Evolutionary conservation across 495 filamentous ascomycete species (phyloP).

Genomic region (Lichenothelia convexa): DNA sequence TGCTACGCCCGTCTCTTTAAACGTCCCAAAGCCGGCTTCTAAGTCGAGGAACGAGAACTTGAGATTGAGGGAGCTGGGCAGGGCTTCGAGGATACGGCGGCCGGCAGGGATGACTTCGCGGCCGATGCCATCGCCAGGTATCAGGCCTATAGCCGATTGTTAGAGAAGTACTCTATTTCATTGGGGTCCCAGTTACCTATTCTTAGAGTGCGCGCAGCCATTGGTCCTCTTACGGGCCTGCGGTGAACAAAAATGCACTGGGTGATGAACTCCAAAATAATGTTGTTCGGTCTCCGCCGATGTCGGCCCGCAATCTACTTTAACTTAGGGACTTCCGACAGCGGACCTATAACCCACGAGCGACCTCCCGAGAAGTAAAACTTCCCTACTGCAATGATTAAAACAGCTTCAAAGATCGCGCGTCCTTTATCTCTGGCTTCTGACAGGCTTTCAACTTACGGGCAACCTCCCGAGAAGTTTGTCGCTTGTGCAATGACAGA

Average conservation of each 20-base stretch:
- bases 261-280: too few relatives aligned
- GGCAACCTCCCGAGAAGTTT: too few relatives aligned
- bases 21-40: constrained; percentile 80
- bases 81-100: constrained; percentile 72
- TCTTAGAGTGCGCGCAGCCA: constrained; percentile 11
- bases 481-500: too few relatives aligned
- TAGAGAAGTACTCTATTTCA: constrained; percentile 1
- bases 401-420: too few relatives aligned
- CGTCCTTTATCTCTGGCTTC: too few relatives aligned
- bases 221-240: constrained; percentile 1
- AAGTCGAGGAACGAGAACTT: constrained; percentile 90
- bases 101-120: constrained; percentile 96
- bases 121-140: constrained; percentile 96
- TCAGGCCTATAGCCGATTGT: constrained; percentile 46
- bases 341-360: too few relatives aligned
- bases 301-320: too few relatives aligned
- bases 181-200: constrained; percentile 7
- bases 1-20: constrained; percentile 70
- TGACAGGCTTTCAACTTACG: too few relatives aligned
- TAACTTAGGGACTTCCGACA: too few relatives aligned
- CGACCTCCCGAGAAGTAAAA: too few relatives aligned
- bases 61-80: constrained; percentile 62
- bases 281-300: too few relatives aligned
- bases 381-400: too few relatives aligned
- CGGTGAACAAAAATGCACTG: neutral